phyloP scores from a whole-genome alignment of 2,329 filamentous ascomycete genomes.

The Aquanectria penicillioides region DNA sequence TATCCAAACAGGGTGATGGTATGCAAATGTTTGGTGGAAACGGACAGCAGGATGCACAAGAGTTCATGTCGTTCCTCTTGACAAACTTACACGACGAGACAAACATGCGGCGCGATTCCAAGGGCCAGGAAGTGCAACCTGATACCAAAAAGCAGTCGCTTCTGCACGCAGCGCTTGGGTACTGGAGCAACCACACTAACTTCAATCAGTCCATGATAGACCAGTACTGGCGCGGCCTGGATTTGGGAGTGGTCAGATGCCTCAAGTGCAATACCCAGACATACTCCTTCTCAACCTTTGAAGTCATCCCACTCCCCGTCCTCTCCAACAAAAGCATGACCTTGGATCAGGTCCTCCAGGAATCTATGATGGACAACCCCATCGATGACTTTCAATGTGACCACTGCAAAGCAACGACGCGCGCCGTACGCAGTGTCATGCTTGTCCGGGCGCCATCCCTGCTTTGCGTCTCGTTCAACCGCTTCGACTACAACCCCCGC shows the following conservation, averaged over 20 bases:
- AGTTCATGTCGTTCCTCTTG: conserved; percentile 86
- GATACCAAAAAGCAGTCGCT: conserved; percentile 46
- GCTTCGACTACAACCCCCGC: conserved; percentile 55
- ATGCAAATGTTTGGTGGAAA: conserved; percentile 72
- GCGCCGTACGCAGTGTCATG: conserved; percentile 75
- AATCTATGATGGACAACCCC: conserved; percentile 74
- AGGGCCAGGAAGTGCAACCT: conserved; percentile 45
- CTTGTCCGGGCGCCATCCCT: conserved; percentile 83
- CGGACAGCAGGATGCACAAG: conserved; percentile 89
- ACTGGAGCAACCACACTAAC: conserved; percentile 78
- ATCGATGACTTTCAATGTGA: conserved; percentile 79
- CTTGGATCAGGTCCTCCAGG: conserved; percentile 72
- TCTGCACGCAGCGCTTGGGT: conserved; percentile 71
- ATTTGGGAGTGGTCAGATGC: conserved; percentile 77
- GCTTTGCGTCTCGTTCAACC: conserved; percentile 81
- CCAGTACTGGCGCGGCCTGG: conserved; percentile 81
- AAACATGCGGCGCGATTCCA: conserved; percentile 65
- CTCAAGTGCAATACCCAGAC: conserved; percentile 63
- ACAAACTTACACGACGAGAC: conserved; percentile 88
- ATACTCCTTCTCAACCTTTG: conserved; percentile 56
- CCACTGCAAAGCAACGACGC: conserved; percentile 73
- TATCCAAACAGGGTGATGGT: conserved; percentile 46
- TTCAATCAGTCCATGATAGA: conserved; percentile 81
- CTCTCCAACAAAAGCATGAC: conserved; percentile 44
- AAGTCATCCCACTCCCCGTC: conserved; percentile 64